Evolutionary conservation across 352 stramenopile genomes (phyloP).

Genomic region (Heterotrichella gracilis): DNA sequence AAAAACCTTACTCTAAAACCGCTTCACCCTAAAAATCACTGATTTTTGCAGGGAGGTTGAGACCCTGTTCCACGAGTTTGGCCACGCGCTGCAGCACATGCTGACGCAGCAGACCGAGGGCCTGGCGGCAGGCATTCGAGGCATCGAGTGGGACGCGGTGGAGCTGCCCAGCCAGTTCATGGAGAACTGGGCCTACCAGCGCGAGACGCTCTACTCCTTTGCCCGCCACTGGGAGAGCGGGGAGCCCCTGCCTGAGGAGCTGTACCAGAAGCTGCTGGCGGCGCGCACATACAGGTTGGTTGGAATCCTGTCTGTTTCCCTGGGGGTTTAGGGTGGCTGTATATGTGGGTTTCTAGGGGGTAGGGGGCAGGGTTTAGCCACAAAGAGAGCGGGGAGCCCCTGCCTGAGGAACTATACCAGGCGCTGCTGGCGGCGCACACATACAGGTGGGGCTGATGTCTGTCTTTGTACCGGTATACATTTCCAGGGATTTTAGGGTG

Average conservation of each 20-base stretch:
- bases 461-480: too few relatives aligned
- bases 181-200: conserved; percentile 93
- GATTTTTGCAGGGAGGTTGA: conserved; percentile 79
- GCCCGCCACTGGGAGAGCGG: conserved; percentile 42
- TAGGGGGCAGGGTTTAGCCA: too few relatives aligned
- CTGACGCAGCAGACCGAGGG: conserved; percentile 65
- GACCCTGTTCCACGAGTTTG: conserved; percentile 75
- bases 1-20: too few relatives aligned
- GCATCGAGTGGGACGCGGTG: conserved; percentile 87
- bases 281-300: conserved; percentile 79
- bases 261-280: conserved; percentile 72
- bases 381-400: conserved; percentile 42
- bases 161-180: conserved; percentile 92
- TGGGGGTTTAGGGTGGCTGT: too few relatives aligned
- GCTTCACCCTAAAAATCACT: too few relatives aligned
- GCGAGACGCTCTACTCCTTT: conserved; percentile 41
- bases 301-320: too few relatives aligned
- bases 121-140: conserved; percentile 73
- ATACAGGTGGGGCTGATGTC: too few relatives aligned
- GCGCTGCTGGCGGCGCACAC: conserved; percentile 67
- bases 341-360: too few relatives aligned
- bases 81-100: conserved; percentile 91
- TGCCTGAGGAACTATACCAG: conserved; percentile 63
- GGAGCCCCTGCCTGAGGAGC: conserved; percentile 49
- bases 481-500: too few relatives aligned